Evolutionary conservation across 805 yeast species (phyloP).

Genomic region (Candida krabiensis): DNA sequence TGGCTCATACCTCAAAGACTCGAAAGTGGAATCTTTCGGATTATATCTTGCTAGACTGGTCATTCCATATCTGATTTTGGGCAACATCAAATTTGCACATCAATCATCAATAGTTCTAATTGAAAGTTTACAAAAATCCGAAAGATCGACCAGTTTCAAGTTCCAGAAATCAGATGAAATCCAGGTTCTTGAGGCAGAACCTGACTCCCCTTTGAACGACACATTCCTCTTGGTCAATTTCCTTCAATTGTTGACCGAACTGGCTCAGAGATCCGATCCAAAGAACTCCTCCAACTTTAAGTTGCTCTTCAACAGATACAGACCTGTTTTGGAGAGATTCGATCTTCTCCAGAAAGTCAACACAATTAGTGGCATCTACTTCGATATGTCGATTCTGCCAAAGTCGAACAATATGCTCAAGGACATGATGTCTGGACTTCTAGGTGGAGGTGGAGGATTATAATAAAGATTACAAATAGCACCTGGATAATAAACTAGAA

Average conservation of each 20-base stretch:
- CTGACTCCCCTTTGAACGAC: conserved; percentile 22
- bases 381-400: conserved; percentile 37
- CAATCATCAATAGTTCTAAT: conserved; percentile 41
- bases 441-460: conserved; percentile 53
- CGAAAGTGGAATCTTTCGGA: conserved; percentile 26
- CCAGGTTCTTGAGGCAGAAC: conserved; percentile 35
- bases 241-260: conserved; percentile 60
- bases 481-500: no score
- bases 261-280: conserved; percentile 48
- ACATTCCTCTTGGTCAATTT: conserved; percentile 58
- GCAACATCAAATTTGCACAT: conserved; percentile 63
- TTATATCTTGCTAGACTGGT: conserved; percentile 52
- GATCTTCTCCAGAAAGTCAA: conserved; percentile 27
- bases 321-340: conserved; percentile 16
- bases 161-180: conserved; percentile 21
- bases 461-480: no score
- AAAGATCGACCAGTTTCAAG: conserved; percentile 12
- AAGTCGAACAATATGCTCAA: conserved; percentile 58
- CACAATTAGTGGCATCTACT: conserved; percentile 30
- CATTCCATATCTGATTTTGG: conserved; percentile 69
- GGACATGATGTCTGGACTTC: conserved; percentile 73
- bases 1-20: conserved; percentile 36
- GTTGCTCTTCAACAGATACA: conserved; percentile 45
- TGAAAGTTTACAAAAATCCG: conserved; percentile 25
- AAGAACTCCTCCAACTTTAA: conserved; percentile 42